Base-by-base conservation (phyloP, 1,284 basidiomycete genomes). In the Pisolithus thermaeus region DNA sequence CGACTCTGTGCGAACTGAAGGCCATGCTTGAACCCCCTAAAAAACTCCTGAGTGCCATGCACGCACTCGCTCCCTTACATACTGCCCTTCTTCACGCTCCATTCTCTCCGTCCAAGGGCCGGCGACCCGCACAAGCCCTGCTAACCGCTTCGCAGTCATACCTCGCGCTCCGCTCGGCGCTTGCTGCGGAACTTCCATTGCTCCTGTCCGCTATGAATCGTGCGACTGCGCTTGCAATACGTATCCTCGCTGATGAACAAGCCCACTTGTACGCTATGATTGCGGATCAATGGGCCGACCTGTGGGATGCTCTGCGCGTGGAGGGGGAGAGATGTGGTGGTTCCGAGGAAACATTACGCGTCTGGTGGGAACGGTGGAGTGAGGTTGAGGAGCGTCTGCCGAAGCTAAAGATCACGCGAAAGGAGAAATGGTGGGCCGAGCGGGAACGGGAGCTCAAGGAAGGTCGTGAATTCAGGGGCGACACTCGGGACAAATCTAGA, bases 261-360 rank as follows among this genome's bases (percentile, higher is more conserved):
- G 72, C 71, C 2, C 63, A 67, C 16, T 87, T 83, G 58, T 90
- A 79, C 71, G 55, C 62, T 22, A 76, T 77, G 38, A 74, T 83
- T 6, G 72, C 76, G 40, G 78, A 80, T 47, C 69, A 76, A 37
- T 91, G 88, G 88, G 74, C 73, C 1, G 80, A 81, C n/a, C 68
- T 90, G 18, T 90, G 88, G 88, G 83, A 89, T 52, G 84, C 85
- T 59, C 70, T 90, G 40, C 74, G 80, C 36, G 83, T 88, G 9
- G 86, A 89, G 38, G 85, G 82, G 6, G 87, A 88, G 70, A 72
- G 79, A 63, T 83, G 83, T 53, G 79, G 75, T 0, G 82, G 81
- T 7, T 75, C 75, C 12, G 75, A 74, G 1, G 83, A 87, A 69
- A 88, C 86, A n/a, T 61, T 80, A 37, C 70, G 71, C 0, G 82